Evolutionary conservation across 2,329 filamentous ascomycete genomes (phyloP).

Genomic region (Paecilomyces variotii): DNA sequence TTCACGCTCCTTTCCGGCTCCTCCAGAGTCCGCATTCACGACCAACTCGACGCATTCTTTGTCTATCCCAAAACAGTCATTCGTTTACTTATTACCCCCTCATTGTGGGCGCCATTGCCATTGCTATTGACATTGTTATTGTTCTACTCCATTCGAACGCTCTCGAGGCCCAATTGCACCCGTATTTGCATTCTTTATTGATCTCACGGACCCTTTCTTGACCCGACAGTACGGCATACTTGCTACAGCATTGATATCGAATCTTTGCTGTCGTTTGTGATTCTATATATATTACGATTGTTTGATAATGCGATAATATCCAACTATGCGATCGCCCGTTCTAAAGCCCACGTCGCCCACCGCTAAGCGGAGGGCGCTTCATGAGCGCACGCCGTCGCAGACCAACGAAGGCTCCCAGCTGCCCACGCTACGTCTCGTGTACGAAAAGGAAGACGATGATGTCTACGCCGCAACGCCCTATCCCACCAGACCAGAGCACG

Average conservation of each 20-base stretch:
- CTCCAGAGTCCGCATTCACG: constrained; percentile 7
- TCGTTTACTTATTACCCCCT: neutral
- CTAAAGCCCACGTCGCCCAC: constrained; percentile 19
- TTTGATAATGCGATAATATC: neutral
- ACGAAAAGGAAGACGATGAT: constrained; percentile 28
- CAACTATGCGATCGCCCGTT: constrained; percentile 23
- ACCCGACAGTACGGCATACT: constrained; percentile 1
- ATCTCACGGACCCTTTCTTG: constrained; percentile 1
- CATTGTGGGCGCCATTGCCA: neutral
- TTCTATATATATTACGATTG: constrained; percentile 8
- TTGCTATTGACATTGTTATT: neutral
- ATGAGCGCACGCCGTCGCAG: constrained; percentile 40
- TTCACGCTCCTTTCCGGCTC: neutral
- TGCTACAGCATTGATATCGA: constrained; percentile 19
- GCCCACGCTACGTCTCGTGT: constrained; percentile 30
- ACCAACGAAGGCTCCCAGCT: constrained; percentile 33
- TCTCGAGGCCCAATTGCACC: neutral
- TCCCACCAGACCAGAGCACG: constrained; percentile 41
- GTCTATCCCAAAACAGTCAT: neutral
- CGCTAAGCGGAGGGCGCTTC: constrained; percentile 34
- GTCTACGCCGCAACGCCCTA: constrained; percentile 37
- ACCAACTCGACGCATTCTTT: constrained; percentile 3
- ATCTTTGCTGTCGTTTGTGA: constrained; percentile 16
- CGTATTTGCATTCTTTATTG: neutral
- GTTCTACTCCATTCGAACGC: neutral